Percentiles rank a stretch among this genome's conserved stretches.
These are phyloP conservation scores for Thermochaetoides thermophila DNA, from an alignment of 495 filamentous ascomycete genomes.

Conservation along the genomic window DNA sequence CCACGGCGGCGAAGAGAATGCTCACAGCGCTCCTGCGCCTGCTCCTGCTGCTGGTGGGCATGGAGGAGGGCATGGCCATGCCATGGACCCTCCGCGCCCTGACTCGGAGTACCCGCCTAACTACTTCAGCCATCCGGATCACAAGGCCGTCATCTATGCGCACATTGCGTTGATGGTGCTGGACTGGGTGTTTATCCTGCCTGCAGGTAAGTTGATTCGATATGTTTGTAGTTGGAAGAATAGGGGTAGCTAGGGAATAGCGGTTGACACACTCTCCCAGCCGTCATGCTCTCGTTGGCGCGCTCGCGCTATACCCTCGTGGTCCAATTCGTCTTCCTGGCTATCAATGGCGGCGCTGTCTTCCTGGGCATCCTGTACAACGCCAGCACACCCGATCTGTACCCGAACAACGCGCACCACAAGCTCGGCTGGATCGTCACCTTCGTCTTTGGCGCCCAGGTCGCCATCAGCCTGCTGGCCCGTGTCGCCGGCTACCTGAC, in stretches of 20 bases:
- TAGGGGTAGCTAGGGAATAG: no score
- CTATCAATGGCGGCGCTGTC: conserved; percentile 54
- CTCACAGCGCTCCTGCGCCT: neutral
- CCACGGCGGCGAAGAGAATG: conserved; percentile 23
- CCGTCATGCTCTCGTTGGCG: conserved; percentile 71
- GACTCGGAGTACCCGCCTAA: conserved; percentile 37
- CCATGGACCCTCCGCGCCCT: conserved; percentile 27
- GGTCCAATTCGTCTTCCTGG: conserved; percentile 64
- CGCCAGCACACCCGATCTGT: conserved; percentile 70
- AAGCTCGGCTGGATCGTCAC: conserved; percentile 80
- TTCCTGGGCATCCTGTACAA: conserved; percentile 67
- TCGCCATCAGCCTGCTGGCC: conserved; percentile 50
- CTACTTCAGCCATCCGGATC: conserved; percentile 62
- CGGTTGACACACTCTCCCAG: no score
- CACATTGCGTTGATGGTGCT: conserved; percentile 72
- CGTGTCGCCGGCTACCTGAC: conserved; percentile 26
- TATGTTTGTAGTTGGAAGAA: no score
- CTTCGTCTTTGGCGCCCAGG: conserved; percentile 53
- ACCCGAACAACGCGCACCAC: conserved; percentile 76
- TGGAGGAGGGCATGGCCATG: conserved; percentile 19
- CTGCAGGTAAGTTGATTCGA: conserved; percentile 68
- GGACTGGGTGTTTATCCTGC: conserved; percentile 73
- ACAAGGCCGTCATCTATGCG: conserved; percentile 50
- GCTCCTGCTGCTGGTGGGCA: no score
- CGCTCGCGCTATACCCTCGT: conserved; percentile 59